A percentile compares a stretch with the other conserved stretches of the same genome.
Conservation (phyloP, 1,139 yeast genomes). For the Taiozyma sp. region DNA sequence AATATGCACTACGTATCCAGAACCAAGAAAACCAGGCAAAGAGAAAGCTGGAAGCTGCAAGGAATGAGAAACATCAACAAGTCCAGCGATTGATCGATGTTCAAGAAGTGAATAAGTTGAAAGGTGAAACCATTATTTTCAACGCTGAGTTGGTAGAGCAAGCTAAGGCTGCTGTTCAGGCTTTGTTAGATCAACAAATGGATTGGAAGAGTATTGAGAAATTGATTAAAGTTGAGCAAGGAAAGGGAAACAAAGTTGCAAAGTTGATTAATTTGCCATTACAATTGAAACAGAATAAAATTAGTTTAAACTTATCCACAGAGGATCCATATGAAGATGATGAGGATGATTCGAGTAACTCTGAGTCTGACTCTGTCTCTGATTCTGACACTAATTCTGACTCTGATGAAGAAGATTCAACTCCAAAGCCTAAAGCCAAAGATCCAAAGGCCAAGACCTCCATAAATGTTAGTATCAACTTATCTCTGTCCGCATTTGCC, state of each 20-base stretch:
- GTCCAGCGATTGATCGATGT: conserved; percentile 62
- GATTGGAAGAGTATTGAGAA: conserved; percentile 92
- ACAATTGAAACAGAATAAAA: conserved; percentile 64
- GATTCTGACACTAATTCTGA: conserved; percentile 24
- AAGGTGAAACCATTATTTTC: conserved; percentile 70
- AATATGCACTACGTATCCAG: conserved; percentile 66
- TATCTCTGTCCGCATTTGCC: conserved; percentile 75
- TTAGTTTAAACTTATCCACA: conserved; percentile 56
- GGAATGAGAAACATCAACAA: conserved; percentile 66
- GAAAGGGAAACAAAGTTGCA: conserved; percentile 63
- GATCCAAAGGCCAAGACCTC: conserved; percentile 14
- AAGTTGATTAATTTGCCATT: conserved; percentile 60
- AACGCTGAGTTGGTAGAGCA: conserved; percentile 70
- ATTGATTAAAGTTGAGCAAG: conserved; percentile 64
- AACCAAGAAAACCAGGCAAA: conserved; percentile 74
- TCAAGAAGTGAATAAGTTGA: conserved; percentile 58
- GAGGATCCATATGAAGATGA: conserved; percentile 29
- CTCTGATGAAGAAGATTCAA: conserved; percentile 12
- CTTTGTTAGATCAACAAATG: conserved; percentile 75
- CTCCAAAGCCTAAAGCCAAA: conserved; percentile 15
- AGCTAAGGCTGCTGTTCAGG: conserved; percentile 65
- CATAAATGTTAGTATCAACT: conserved; percentile 60
- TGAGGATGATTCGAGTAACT: conserved; percentile 28
- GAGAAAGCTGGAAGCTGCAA: conserved; percentile 70
- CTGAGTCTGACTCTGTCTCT: conserved; percentile 31